Conservation (phyloP, 306 rosid genomes). For the Clitoria ternatea region DNA sequence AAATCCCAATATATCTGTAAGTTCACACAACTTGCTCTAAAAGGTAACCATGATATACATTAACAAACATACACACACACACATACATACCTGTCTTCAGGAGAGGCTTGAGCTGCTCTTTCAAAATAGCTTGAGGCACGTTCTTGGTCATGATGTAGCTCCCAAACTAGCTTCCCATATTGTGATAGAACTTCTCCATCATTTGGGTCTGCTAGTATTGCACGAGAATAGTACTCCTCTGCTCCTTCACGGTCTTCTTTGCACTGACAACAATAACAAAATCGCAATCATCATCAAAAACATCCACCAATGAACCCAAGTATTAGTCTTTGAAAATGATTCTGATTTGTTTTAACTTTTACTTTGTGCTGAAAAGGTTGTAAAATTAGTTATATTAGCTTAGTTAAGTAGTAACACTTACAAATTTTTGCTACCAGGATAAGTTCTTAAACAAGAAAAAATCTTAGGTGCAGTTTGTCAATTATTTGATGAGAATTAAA, state of each 20-base stretch:
- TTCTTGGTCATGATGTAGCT: conserved; percentile 59
- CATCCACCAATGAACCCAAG: background rate
- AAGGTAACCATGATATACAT: background rate
- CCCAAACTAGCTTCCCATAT: conserved; percentile 82
- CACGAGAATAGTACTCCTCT: conserved; percentile 68
- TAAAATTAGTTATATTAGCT: background rate
- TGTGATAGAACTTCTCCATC: conserved; percentile 76
- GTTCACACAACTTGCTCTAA: background rate
- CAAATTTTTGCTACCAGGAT: background rate
- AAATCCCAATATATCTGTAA: background rate
- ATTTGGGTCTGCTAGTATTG: conserved; percentile 66
- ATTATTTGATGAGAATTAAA: background rate
- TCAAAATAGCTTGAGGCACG: conserved; percentile 67
- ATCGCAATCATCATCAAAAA: background rate
- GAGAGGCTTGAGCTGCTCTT: conserved; percentile 76
- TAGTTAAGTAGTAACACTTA: background rate
- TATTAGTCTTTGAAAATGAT: background rate
- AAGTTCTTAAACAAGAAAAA: background rate
- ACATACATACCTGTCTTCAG: conserved; percentile 65
- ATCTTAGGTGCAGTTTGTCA: background rate
- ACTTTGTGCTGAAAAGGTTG: background rate
- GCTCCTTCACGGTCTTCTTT: conserved; percentile 58
- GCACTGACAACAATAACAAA: conserved; percentile 33
- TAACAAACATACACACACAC: no score
- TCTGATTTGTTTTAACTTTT: background rate